Percentiles rank a stretch among this genome's conserved stretches.
These are phyloP conservation scores for Rhizopus sp. DNA, from an alignment of 371 early-diverging fungal species.

Conservation along the genomic window DNA sequence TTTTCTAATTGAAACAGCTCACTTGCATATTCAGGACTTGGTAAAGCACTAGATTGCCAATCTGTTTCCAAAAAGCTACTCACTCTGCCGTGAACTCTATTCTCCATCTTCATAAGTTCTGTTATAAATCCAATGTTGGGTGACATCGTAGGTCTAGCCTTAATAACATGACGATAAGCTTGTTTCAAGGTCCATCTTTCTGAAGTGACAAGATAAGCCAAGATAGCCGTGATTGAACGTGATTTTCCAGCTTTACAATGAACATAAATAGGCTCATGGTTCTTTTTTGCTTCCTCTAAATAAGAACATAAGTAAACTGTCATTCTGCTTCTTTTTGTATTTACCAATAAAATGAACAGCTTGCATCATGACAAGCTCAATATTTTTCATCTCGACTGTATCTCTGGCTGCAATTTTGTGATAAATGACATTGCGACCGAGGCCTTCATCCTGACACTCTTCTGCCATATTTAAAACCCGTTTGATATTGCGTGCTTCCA, in stretches of 20 bases:
- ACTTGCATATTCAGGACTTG: slow-evolving; percentile 21
- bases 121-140: slow-evolving; percentile 88
- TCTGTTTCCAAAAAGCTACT: slow-evolving; percentile 49
- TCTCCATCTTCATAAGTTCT: slow-evolving; percentile 74
- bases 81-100: slow-evolving; percentile 58
- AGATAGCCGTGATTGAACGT: slow-evolving; percentile 76
- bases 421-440: slow-evolving; percentile 38
- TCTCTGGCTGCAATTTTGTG: slow-evolving; percentile 63
- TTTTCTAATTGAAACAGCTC: slow-evolving; percentile 24
- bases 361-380: slow-evolving; percentile 57
- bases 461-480: slow-evolving; percentile 67
- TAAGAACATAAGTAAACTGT: slow-evolving; percentile 5
- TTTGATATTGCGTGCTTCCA: slow-evolving; percentile 47
- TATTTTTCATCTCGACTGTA: slow-evolving; percentile 64
- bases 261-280: slow-evolving; percentile 69
- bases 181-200: slow-evolving; percentile 71
- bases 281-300: slow-evolving; percentile 45
- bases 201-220: slow-evolving; percentile 72
- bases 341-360: slow-evolving; percentile 67
- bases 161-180: slow-evolving; percentile 75
- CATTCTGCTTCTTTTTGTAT: background rate
- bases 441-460: slow-evolving; percentile 58
- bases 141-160: slow-evolving; percentile 71
- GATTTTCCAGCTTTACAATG: slow-evolving; percentile 89
- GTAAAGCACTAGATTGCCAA: slow-evolving; percentile 31